Conservation (phyloP, 176 grass and related monocot genomes). For the Tuctoria greenei region DNA sequence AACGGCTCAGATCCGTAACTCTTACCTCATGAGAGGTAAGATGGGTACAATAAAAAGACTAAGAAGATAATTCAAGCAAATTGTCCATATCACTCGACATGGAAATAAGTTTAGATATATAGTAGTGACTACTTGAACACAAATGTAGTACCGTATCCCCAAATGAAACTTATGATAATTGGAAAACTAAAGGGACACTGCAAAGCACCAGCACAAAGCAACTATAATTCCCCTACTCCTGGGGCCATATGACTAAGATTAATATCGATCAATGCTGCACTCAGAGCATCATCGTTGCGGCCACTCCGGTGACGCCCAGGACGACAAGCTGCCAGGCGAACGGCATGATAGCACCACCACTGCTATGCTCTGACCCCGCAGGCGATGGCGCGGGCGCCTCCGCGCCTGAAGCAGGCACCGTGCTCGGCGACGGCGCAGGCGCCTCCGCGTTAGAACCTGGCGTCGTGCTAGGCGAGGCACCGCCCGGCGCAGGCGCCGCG, state of each 20-base stretch:
- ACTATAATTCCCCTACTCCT: neutral
- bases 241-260: too few species aligned
- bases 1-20: too few species aligned
- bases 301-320: slow-evolving; percentile 1
- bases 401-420: too few species aligned
- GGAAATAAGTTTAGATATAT: neutral
- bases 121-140: neutral
- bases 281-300: neutral
- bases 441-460: too few species aligned
- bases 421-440: slow-evolving; percentile 20
- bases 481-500: neutral
- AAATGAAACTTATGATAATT: neutral
- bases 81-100: neutral
- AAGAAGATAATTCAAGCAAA: neutral
- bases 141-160: neutral
- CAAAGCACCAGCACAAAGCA: neutral
- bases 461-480: too few species aligned
- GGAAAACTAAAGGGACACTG: neutral
- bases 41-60: too few species aligned
- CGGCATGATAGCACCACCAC: neutral
- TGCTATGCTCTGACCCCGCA: neutral
- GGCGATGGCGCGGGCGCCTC: slow-evolving; percentile 23
- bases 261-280: neutral
- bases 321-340: neutral
- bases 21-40: too few species aligned